Percentiles rank a stretch among this genome's conserved stretches.
Evolutionary conservation across 164 flowering plant genomes (phyloP).

Genomic region (Chimonanthus praecox): DNA sequence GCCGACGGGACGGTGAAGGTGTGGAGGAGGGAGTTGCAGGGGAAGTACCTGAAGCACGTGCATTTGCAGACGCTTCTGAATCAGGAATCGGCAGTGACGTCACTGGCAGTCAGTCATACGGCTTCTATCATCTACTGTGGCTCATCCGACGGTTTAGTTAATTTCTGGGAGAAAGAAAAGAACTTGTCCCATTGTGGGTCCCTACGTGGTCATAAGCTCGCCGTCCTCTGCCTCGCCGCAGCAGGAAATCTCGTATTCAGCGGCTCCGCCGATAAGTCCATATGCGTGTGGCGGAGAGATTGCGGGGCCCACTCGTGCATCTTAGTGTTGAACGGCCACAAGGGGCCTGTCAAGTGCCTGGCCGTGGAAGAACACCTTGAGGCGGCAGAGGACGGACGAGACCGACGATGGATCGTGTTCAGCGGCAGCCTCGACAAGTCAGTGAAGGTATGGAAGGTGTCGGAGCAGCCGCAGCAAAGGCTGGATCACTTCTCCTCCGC

Average conservation of each 20-base stretch:
- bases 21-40: slow-evolving; percentile 50
- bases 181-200: slow-evolving; percentile 57
- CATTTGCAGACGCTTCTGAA: slow-evolving; percentile 37
- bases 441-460: slow-evolving; percentile 81
- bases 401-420: slow-evolving; percentile 51
- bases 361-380: slow-evolving; percentile 48
- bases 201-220: slow-evolving; percentile 71
- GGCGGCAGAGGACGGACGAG: slow-evolving; percentile 6
- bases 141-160: slow-evolving; percentile 76
- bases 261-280: slow-evolving; percentile 80
- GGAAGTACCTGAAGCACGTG: slow-evolving; percentile 39
- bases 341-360: slow-evolving; percentile 77
- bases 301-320: slow-evolving; percentile 52
- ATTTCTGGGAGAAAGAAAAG: slow-evolving; percentile 68
- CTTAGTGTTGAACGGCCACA: slow-evolving; percentile 64
- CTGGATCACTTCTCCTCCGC: not conserved
- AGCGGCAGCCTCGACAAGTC: slow-evolving; percentile 82
- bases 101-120: slow-evolving; percentile 41
- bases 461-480: slow-evolving; percentile 26
- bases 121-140: slow-evolving; percentile 57
- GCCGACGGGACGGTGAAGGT: slow-evolving; percentile 84
- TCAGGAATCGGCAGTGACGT: slow-evolving; percentile 76
- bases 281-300: slow-evolving; percentile 77
- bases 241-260: slow-evolving; percentile 63
- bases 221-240: slow-evolving; percentile 65